phyloP scores from a whole-genome alignment of 2,329 filamentous ascomycete species.

The Elsinoe arachidis region DNA sequence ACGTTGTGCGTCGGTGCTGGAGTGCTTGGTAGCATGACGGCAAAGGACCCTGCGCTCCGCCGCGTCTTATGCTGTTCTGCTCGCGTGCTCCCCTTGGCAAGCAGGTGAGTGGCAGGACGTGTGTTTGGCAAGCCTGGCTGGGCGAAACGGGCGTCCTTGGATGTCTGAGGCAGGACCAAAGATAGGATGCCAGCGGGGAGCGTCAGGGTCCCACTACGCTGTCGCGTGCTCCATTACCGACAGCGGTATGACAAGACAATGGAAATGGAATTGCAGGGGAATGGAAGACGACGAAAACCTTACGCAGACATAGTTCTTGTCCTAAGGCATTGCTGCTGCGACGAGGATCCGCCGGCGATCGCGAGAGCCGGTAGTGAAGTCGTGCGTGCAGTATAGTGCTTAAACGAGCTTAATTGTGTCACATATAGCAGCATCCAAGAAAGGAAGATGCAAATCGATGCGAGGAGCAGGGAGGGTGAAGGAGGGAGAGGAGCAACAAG shows the following conservation, averaged over 20 bases:
- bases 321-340: neutral
- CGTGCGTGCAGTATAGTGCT: neutral
- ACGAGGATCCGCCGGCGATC: neutral
- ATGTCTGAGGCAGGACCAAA: conserved; percentile 4
- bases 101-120: neutral
- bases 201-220: neutral
- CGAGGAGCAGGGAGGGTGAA: neutral
- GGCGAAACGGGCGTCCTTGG: conserved; percentile 6
- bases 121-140: neutral
- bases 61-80: conserved; percentile 3
- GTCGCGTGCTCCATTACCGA: conserved; percentile 10
- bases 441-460: neutral
- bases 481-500: neutral
- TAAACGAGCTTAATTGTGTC: conserved; percentile 7
- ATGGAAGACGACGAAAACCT: conserved; percentile 7
- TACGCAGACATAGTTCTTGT: conserved; percentile 13
- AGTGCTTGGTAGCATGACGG: conserved; percentile 3
- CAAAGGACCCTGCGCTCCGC: neutral
- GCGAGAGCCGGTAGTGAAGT: neutral
- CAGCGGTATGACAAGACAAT: neutral
- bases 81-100: conserved; percentile 5
- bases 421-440: conserved; percentile 5
- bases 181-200: neutral
- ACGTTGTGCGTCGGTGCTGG: conserved; percentile 7
- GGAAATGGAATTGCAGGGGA: neutral